A percentile compares a stretch with the other conserved stretches of the same genome.
phyloP scores from a whole-genome alignment of 495 filamentous ascomycete genomes.

The Xylaria flabelliformis region DNA sequence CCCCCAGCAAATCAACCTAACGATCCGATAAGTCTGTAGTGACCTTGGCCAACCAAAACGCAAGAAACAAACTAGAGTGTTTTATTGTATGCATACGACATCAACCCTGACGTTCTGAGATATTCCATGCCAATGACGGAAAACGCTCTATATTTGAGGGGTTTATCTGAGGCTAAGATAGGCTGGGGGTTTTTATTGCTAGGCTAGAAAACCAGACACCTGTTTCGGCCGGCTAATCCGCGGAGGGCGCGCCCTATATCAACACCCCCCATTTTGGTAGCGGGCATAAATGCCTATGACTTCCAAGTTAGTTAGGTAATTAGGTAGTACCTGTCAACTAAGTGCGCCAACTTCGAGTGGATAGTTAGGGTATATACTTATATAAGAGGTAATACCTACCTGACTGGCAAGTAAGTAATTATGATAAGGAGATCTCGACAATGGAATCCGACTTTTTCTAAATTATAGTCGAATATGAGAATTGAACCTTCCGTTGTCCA shows the following conservation, averaged over 20 bases:
- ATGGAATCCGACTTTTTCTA: too few relatives aligned
- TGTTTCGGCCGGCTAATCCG: slow-evolving; percentile 9
- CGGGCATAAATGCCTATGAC: too few relatives aligned
- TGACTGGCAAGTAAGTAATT: too few relatives aligned
- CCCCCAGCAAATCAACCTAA: neutral
- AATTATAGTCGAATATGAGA: too few relatives aligned
- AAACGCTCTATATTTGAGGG: slow-evolving; percentile 28
- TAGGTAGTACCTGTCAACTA: neutral
- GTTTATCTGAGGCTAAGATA: neutral
- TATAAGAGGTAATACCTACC: too few relatives aligned
- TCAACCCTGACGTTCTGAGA: slow-evolving; percentile 29
- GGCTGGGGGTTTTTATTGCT: neutral
- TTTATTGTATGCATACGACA: slow-evolving; percentile 27
- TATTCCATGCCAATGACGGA: slow-evolving; percentile 35
- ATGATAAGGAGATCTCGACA: too few relatives aligned
- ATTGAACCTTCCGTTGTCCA: too few relatives aligned
- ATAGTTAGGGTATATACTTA: too few relatives aligned
- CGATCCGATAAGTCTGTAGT: neutral
- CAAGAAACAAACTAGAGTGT: neutral
- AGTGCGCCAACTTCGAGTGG: too few relatives aligned
- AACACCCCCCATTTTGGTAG: neutral
- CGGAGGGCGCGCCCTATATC: slow-evolving; percentile 14
- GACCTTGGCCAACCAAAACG: slow-evolving; percentile 22
- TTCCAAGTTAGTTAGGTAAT: neutral
- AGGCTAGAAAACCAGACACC: neutral